A percentile compares a stretch with the other conserved stretches of the same genome.
Conservation (phyloP, 176 grass and related monocot genomes). For the Oryza glumipatula region DNA sequence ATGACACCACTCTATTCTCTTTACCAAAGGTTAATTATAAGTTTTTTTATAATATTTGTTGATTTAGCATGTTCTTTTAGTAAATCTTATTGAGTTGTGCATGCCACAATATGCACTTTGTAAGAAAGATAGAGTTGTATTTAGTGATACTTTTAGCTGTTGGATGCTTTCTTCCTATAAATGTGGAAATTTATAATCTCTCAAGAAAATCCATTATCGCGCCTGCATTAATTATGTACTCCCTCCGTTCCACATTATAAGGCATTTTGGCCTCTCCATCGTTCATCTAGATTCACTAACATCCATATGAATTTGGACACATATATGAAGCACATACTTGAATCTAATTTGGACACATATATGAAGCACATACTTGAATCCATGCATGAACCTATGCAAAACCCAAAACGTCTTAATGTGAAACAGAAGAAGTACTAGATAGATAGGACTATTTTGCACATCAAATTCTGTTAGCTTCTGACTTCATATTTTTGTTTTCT, state of each 20-base stretch:
- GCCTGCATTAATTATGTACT: not conserved
- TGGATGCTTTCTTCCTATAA: not conserved
- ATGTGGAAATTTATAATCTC: not conserved
- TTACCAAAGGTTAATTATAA: conserved; percentile 1
- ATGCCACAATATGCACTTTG: not conserved
- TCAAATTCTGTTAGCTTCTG: conserved; percentile 16
- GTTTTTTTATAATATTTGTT: conserved; percentile 9
- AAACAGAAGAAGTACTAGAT: not conserved
- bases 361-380: no score
- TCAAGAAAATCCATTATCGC: not conserved
- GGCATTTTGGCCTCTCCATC: no score
- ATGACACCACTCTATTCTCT: conserved; percentile 25
- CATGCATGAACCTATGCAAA: no score
- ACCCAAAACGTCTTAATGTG: no score
- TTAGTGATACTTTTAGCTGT: conserved; percentile 1
- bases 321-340: no score
- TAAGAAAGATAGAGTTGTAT: not conserved
- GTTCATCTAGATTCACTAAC: no score
- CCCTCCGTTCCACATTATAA: no score
- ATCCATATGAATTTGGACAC: no score
- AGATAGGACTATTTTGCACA: not conserved
- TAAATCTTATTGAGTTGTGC: not conserved
- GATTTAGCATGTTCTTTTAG: conserved; percentile 7
- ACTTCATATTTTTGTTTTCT: conserved; percentile 11
- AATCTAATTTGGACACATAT: no score